Percentiles rank a stretch among this genome's conserved stretches.
These are phyloP conservation scores for Crucibulum parvulum DNA, from an alignment of 1,284 basidiomycete species.

Conservation along the genomic window DNA sequence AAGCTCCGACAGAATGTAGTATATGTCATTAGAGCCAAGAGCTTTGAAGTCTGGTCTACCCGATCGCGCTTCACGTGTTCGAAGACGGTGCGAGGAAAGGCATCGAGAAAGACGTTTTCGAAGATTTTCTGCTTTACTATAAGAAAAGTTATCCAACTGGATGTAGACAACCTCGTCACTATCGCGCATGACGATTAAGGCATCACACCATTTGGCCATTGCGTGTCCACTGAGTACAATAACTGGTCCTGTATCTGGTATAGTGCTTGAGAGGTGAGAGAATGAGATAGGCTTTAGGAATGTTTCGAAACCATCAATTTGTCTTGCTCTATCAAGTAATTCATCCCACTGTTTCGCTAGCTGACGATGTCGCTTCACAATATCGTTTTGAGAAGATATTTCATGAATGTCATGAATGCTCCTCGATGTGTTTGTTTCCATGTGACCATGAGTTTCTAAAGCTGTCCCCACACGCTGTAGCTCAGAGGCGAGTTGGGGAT, in stretches of 20 bases:
- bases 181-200: background rate
- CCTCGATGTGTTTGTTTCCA: background rate
- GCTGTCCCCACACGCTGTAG: background rate
- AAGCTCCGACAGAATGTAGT: too few relatives aligned
- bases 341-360: background rate
- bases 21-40: too few relatives aligned
- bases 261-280: background rate
- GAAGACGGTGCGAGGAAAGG: too few relatives aligned
- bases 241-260: background rate
- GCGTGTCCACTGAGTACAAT: background rate
- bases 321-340: background rate
- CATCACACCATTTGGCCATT: background rate
- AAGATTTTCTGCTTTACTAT: too few relatives aligned
- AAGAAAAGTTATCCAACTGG: too few relatives aligned
- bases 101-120: too few relatives aligned
- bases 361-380: background rate
- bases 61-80: too few relatives aligned
- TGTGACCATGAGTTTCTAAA: background rate
- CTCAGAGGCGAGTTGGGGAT: background rate
- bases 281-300: background rate
- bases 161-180: too few relatives aligned
- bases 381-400: background rate
- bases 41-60: too few relatives aligned
- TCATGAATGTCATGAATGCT: background rate
- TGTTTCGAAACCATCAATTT: background rate